These are phyloP conservation scores for Mortierella claussenii DNA, from an alignment of 192 early-diverging fungal genomes.

Conservation along the genomic window DNA sequence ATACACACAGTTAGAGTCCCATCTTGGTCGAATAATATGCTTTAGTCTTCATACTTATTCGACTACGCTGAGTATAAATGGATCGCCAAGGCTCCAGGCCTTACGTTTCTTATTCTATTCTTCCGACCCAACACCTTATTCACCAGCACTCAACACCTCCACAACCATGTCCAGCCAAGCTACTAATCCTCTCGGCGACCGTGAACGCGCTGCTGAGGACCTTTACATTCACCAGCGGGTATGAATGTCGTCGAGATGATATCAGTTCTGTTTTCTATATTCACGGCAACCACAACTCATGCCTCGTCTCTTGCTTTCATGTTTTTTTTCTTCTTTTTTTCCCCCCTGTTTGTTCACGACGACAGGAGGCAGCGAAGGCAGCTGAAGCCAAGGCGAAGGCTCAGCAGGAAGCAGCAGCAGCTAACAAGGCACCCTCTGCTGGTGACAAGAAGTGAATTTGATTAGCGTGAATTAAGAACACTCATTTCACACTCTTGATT, in stretches of 20 bases:
- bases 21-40: too few species aligned
- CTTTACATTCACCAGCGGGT: conserved; percentile 44
- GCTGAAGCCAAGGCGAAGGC: conserved; percentile 33
- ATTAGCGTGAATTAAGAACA: neutral
- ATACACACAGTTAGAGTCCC: too few species aligned
- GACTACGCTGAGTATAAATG: too few species aligned
- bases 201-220: conserved; percentile 31
- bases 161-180: conserved; percentile 1
- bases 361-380: conserved; percentile 44
- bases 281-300: neutral
- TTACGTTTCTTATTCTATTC: too few species aligned
- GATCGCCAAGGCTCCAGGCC: too few species aligned
- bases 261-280: neutral
- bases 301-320: neutral
- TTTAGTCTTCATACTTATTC: too few species aligned
- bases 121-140: too few species aligned
- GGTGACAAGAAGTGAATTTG: conserved; percentile 13
- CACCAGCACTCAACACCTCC: neutral
- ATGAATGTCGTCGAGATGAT: neutral
- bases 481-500: too few species aligned
- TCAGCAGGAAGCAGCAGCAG: conserved; percentile 21
- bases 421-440: neutral
- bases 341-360: neutral
- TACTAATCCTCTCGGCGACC: conserved; percentile 24
- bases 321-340: too few species aligned